A percentile compares a stretch with the other conserved stretches of the same genome.
Evolutionary conservation across 495 filamentous ascomycete species (phyloP).

Genomic region (Podospora anserina): DNA sequence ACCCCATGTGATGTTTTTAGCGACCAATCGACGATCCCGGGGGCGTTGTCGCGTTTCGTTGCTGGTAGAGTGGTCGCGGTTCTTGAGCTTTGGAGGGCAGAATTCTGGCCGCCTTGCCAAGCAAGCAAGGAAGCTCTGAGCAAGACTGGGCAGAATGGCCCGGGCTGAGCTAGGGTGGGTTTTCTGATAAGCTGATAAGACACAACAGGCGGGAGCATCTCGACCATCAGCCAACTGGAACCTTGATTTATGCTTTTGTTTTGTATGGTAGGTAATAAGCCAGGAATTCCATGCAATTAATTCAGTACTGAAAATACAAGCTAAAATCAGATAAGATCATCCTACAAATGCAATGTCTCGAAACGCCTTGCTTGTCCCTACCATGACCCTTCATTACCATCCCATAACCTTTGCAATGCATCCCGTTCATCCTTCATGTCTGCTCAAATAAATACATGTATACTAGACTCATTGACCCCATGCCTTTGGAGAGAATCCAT

Average conservation of each 20-base stretch:
- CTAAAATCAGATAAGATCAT: neutral
- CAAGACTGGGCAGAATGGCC: constrained; percentile 14
- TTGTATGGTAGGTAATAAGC: neutral
- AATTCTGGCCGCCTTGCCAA: constrained; percentile 26
- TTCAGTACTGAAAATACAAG: neutral
- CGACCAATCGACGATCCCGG: constrained; percentile 21
- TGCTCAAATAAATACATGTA: constrained; percentile 8
- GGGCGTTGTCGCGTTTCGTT: constrained; percentile 25
- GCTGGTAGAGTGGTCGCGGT: constrained; percentile 23
- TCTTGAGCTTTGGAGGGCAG: constrained; percentile 27
- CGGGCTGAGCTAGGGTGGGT: neutral
- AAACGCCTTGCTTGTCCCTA: neutral
- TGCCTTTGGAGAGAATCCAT: neutral
- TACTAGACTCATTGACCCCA: neutral
- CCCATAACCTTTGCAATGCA: constrained; percentile 10
- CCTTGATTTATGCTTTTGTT: neutral
- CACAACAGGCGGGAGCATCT: neutral
- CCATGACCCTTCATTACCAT: neutral
- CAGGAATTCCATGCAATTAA: neutral
- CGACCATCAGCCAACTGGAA: neutral
- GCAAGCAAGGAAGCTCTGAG: constrained; percentile 19
- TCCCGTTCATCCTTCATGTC: constrained; percentile 7
- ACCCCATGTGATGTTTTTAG: constrained; percentile 32
- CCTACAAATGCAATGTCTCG: neutral
- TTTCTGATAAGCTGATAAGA: neutral